Evolutionary conservation across 2,329 filamentous ascomycete genomes (phyloP), one percentile per base, ranked within the genome.

Genomic region (Colletotrichum orbiculare): DNA sequence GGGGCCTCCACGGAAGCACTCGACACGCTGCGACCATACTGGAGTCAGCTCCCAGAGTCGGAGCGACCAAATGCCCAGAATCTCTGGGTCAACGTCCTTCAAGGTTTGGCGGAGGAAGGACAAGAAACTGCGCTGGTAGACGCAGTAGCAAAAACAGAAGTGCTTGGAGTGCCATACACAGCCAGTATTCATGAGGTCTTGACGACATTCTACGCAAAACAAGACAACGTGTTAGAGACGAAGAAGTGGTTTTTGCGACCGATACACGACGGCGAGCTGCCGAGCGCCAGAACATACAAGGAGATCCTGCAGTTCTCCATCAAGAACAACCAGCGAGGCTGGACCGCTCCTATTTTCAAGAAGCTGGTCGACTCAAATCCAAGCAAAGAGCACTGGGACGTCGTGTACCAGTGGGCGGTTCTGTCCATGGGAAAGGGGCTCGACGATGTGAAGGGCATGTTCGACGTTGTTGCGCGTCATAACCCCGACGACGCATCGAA

Each of bases 401-500:
- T 89, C 11, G 81, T 93, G 11, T 85, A 96, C 47, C 87, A 92
- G 56, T 94, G 91, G 88, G 90, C 92, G 37, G 89, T 91, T 11
- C 84, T 90, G 8, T 86, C 88, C 9, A 76, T 85, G 59, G 91
- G 89, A 17, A 91, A 90, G 73, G 87, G 88, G 2, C 86, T 91
- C 1, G 87, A 93, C 75, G 89, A 93, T 73, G 83, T 94, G 65
- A 85, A 87, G 60, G 86, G 89, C 69, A 93, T 94, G 87, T 86
- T 96, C 64, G 81, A 86, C 47, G 82, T 89, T 17, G 90, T 93
- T 83, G 76, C 81, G n/a, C 76, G 79, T 42, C 78, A 82, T 53
- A 84, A 81, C 67, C 71, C 79, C 56, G 75, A 82, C 66, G 75
- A 83, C 61, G 74, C 81, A 60, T 78, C 79, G 13, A 69, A 84